Conservation (phyloP, 306 rosid species). For the Amphicarpaea edgeworthii region DNA sequence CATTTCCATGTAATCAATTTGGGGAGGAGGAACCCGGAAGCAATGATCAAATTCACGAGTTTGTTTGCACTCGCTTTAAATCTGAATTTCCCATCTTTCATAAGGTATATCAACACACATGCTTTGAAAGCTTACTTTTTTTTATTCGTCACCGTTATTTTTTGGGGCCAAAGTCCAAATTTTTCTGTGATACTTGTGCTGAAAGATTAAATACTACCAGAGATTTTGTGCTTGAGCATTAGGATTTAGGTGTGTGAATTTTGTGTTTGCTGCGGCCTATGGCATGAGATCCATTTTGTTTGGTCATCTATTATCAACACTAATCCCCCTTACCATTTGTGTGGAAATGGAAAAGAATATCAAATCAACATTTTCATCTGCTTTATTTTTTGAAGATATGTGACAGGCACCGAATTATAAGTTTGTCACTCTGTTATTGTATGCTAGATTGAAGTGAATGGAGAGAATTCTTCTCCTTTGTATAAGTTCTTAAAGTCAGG, state of each 20-base stretch:
- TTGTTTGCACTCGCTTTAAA: conserved; percentile 86
- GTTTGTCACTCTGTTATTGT: conserved; percentile 7
- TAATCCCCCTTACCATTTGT: background rate
- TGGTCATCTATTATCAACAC: conserved; percentile 22
- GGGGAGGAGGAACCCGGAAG: conserved; percentile 87
- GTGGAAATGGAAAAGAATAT: background rate
- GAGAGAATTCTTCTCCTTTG: conserved; percentile 68
- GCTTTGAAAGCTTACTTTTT: background rate
- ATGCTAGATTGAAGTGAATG: conserved; percentile 92
- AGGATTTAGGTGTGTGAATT: background rate
- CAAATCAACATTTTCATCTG: background rate
- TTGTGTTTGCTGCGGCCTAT: conserved; percentile 14
- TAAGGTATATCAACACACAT: conserved; percentile 59
- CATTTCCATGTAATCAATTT: conserved; percentile 92
- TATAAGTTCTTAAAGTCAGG: conserved; percentile 78
- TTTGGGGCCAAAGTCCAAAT: background rate
- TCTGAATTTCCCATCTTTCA: conserved; percentile 87
- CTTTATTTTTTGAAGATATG: conserved; percentile 14
- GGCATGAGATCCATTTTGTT: conserved; percentile 1
- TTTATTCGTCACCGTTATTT: conserved; percentile 2
- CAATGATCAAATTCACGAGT: conserved; percentile 78
- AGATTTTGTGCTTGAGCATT: conserved; percentile 37
- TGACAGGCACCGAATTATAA: background rate
- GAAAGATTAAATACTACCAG: background rate
- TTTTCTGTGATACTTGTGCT: background rate